Evolutionary conservation across 768 basidiomycete genomes (phyloP).

Genomic region (Leccinum olivaceopallidum): DNA sequence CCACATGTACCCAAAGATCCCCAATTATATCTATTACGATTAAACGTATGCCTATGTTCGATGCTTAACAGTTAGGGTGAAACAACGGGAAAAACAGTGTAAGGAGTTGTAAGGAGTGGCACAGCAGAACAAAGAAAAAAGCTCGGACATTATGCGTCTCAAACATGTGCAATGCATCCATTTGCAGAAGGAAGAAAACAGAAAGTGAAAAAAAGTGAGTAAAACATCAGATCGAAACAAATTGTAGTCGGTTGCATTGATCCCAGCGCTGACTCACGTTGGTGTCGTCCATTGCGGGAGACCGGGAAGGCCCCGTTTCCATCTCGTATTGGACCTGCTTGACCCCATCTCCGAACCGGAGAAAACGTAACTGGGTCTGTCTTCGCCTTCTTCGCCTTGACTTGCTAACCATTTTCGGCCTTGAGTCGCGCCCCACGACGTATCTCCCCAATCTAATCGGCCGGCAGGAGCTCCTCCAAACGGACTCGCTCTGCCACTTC

Average conservation of each 20-base stretch:
- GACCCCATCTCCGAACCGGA: constrained; percentile 20
- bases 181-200: constrained; percentile 13
- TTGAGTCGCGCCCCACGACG: constrained; percentile 23
- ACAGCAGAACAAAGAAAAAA: constrained; percentile 3
- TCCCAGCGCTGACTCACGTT: constrained; percentile 15
- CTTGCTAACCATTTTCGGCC: constrained; percentile 29
- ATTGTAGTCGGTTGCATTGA: constrained; percentile 1
- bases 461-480: constrained; percentile 10
- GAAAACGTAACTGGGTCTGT: constrained; percentile 26
- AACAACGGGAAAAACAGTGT: constrained; percentile 4
- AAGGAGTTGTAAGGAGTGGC: constrained; percentile 10
- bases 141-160: constrained; percentile 8
- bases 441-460: constrained; percentile 19
- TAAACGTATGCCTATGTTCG: constrained; percentile 18
- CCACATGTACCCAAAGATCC: constrained; percentile 11
- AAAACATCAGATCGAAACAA: background rate
- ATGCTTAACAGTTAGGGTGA: constrained; percentile 1
- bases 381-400: constrained; percentile 31
- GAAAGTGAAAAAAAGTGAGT: background rate
- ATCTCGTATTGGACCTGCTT: constrained; percentile 26
- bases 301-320: constrained; percentile 35
- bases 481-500: constrained; percentile 20
- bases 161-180: constrained; percentile 14
- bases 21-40: constrained; percentile 25
- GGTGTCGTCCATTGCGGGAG: constrained; percentile 31